A percentile compares a stretch with the other conserved stretches of the same genome.
phyloP scores from a whole-genome alignment of 2,329 filamentous ascomycete species.

The Dactylellina haptotyla region DNA sequence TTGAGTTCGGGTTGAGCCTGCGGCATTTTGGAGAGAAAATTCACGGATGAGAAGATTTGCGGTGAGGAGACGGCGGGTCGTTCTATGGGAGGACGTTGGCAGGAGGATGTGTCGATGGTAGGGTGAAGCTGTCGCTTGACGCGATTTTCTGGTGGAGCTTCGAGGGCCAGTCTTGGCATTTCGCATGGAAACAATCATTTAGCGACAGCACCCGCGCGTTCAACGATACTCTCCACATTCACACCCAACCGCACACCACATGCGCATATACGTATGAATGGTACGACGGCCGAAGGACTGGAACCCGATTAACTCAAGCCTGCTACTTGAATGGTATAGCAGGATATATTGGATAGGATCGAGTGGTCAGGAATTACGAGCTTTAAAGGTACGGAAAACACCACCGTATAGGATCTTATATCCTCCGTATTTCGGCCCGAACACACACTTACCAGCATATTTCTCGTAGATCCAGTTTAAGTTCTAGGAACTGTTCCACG shows the following conservation, averaged over 20 bases:
- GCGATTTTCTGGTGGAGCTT: slow-evolving; percentile 51
- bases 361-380: no score
- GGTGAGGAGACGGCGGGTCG: neutral
- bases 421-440: neutral
- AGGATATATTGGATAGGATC: no score
- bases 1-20: slow-evolving; percentile 99
- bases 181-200: neutral
- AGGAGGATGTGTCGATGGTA: slow-evolving; percentile 36
- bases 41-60: neutral
- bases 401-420: no score
- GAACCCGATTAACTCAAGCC: no score
- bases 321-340: no score
- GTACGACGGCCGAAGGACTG: neutral
- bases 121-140: slow-evolving; percentile 34
- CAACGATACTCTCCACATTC: slow-evolving; percentile 28
- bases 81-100: neutral
- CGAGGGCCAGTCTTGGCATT: slow-evolving; percentile 37
- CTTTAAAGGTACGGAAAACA: no score
- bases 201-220: slow-evolving; percentile 11
- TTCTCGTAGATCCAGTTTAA: no score
- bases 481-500: neutral
- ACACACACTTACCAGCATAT: neutral
- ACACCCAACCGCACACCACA: neutral
- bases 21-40: slow-evolving; percentile 72
- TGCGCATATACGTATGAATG: slow-evolving; percentile 1